Evolutionary conservation across 768 basidiomycete genomes (phyloP).

Genomic region (Astraeus odoratus): DNA sequence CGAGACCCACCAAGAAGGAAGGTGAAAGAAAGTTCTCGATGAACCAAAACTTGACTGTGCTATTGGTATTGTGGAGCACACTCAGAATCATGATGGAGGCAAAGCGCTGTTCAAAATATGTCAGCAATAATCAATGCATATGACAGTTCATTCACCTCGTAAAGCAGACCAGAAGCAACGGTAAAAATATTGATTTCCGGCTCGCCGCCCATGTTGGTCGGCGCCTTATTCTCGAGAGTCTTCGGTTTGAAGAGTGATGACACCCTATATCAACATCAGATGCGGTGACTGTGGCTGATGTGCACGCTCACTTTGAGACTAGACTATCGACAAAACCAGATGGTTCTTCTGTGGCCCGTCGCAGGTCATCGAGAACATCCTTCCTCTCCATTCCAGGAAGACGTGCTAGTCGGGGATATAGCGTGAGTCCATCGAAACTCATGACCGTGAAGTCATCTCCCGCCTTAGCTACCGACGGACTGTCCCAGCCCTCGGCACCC

Average conservation of each 20-base stretch:
- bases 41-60: conserved; percentile 99
- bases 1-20: conserved; percentile 72
- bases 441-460: conserved; percentile 77
- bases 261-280: conserved; percentile 28
- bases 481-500: conserved; percentile 87
- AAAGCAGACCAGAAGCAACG: conserved; percentile 92
- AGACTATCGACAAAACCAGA: conserved; percentile 42
- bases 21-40: conserved; percentile 99
- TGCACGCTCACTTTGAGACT: conserved; percentile 41
- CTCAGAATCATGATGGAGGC: conserved; percentile 98
- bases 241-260: conserved; percentile 37
- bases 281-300: not conserved
- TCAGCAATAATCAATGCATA: conserved; percentile 2
- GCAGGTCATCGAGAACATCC: conserved; percentile 64
- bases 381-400: conserved; percentile 69
- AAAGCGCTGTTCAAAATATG: conserved; percentile 59
- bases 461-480: conserved; percentile 55
- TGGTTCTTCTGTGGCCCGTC: conserved; percentile 23
- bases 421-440: conserved; percentile 83
- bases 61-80: conserved; percentile 89
- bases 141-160: conserved; percentile 59
- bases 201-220: conserved; percentile 35
- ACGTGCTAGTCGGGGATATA: conserved; percentile 75
- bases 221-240: conserved; percentile 14
- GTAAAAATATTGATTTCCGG: conserved; percentile 99